These are phyloP conservation scores for Fusarium compactum DNA, from an alignment of 2,329 filamentous ascomycete species.

Conservation along the genomic window DNA sequence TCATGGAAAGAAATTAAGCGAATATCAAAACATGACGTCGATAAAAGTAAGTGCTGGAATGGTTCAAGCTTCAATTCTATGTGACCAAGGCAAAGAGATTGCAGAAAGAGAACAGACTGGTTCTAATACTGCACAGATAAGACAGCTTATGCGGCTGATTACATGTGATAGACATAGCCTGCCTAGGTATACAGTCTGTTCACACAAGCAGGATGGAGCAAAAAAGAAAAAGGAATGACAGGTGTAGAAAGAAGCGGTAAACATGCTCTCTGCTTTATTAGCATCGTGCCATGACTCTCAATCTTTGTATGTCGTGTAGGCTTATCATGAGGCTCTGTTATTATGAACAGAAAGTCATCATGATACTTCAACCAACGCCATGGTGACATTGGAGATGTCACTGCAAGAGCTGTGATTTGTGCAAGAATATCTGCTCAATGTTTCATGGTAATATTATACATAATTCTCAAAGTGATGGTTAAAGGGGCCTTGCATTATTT, in stretches of 20 bases:
- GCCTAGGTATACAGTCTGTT: background rate
- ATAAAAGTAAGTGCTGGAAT: background rate
- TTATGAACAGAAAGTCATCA: background rate
- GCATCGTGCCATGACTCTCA: background rate
- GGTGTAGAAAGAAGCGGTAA: background rate
- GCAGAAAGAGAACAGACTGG: background rate
- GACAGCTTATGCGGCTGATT: background rate
- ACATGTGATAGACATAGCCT: background rate
- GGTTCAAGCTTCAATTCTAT: background rate
- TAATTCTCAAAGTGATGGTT: conserved; percentile 16
- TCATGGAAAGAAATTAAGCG: background rate
- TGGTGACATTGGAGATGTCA: background rate
- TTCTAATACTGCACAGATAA: background rate
- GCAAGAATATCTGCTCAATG: background rate
- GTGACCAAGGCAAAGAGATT: background rate
- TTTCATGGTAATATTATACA: background rate
- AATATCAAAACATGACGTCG: background rate
- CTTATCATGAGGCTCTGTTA: background rate
- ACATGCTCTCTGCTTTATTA: background rate
- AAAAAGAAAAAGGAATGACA: background rate
- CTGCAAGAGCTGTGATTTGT: conserved; percentile 20
- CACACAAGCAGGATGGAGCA: background rate
- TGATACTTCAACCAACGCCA: background rate
- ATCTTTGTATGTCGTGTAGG: too few relatives aligned
- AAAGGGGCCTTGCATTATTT: conserved; percentile 39